Evolutionary conservation across 768 basidiomycete genomes (phyloP).

Genomic region (Mycena belliarum): DNA sequence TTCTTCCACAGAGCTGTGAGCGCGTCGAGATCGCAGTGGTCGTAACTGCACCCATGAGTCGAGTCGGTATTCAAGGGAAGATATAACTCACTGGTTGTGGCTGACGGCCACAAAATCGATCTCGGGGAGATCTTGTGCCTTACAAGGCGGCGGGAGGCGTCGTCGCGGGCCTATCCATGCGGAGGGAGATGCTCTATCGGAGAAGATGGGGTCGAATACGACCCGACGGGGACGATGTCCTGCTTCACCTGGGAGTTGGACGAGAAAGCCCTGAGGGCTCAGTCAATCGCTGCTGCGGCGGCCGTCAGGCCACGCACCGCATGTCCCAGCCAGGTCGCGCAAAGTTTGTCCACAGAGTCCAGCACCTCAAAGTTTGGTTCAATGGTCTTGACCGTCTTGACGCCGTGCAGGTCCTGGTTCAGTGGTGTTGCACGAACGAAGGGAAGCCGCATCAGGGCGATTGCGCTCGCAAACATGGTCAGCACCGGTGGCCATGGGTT

Average conservation of each 20-base stretch:
- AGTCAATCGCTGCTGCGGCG: not conserved
- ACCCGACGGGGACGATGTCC: constrained; percentile 29
- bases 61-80: not conserved
- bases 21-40: constrained; percentile 41
- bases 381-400: constrained; percentile 20
- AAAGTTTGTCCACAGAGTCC: constrained; percentile 14
- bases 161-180: constrained; percentile 32
- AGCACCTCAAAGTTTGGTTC: constrained; percentile 13
- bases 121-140: constrained; percentile 37
- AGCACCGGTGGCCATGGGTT: constrained; percentile 23
- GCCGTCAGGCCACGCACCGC: constrained; percentile 27
- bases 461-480: constrained; percentile 18
- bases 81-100: constrained; percentile 43
- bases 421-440: constrained; percentile 16
- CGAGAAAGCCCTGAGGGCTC: constrained; percentile 27
- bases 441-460: constrained; percentile 16
- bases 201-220: constrained; percentile 45
- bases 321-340: constrained; percentile 41
- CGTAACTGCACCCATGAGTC: constrained; percentile 31
- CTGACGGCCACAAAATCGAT: constrained; percentile 40
- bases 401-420: constrained; percentile 14
- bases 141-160: constrained; percentile 36
- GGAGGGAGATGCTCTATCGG: constrained; percentile 32
- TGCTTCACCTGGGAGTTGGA: constrained; percentile 26
- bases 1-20: constrained; percentile 24